These are phyloP conservation scores for Pseudocercospora ulei DNA, from an alignment of 2,329 filamentous ascomycete genomes.

Conservation along the genomic window DNA sequence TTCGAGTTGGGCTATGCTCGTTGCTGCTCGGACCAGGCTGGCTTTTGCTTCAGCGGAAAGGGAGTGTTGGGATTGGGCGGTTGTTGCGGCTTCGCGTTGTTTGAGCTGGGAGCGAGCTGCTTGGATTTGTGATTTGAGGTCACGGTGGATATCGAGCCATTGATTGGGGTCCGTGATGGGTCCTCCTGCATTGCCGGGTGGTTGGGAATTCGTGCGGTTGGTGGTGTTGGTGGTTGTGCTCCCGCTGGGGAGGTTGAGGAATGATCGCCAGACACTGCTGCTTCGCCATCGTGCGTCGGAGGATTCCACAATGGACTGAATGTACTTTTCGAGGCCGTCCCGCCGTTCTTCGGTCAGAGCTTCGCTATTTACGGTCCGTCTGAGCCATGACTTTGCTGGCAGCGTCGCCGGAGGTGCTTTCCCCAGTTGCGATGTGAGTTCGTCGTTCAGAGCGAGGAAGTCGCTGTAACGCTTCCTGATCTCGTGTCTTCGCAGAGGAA, in stretches of 20 bases:
- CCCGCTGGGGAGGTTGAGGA: constrained; percentile 58
- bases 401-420: constrained; percentile 56
- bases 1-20: constrained; percentile 54
- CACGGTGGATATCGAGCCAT: constrained; percentile 67
- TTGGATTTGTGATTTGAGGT: constrained; percentile 62
- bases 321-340: constrained; percentile 57
- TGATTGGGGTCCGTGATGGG: constrained; percentile 46
- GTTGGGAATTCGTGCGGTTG: constrained; percentile 9
- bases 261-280: constrained; percentile 60
- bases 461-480: constrained; percentile 76
- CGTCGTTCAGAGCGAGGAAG: constrained; percentile 57
- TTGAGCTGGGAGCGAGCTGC: constrained; percentile 58
- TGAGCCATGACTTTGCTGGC: constrained; percentile 67
- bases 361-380: constrained; percentile 58
- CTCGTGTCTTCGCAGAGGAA: constrained; percentile 65
- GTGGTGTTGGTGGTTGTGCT: constrained; percentile 34
- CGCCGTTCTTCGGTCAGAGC: constrained; percentile 64
- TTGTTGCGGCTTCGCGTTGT: constrained; percentile 53
- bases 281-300: constrained; percentile 70
- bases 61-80: constrained; percentile 51
- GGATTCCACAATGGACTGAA: constrained; percentile 60
- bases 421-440: constrained; percentile 52
- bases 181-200: constrained; percentile 28
- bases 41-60: constrained; percentile 61
- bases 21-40: constrained; percentile 58